Evolutionary conservation across 805 yeast species (phyloP).

Genomic region (Candida chauliodis): DNA sequence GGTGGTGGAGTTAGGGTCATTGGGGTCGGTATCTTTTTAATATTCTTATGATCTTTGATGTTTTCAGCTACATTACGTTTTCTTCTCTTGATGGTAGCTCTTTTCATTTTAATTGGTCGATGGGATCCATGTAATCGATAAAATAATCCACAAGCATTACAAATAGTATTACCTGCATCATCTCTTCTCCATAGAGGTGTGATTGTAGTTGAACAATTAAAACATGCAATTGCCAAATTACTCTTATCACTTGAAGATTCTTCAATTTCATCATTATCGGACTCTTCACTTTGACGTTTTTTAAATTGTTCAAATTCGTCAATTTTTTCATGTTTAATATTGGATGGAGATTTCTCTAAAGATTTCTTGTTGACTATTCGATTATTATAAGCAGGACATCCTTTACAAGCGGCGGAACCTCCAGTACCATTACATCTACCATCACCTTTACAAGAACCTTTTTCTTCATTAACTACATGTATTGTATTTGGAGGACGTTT

Average conservation of each 20-base stretch:
- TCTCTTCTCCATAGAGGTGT: conserved; percentile 88
- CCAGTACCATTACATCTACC: conserved; percentile 89
- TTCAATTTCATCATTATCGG: neutral
- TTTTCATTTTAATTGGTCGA: conserved; percentile 73
- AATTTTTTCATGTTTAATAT: neutral
- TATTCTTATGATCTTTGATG: neutral
- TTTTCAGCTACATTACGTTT: conserved; percentile 38
- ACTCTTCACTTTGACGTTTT: neutral
- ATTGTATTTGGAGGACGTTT: conserved; percentile 55
- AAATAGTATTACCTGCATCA: conserved; percentile 75
- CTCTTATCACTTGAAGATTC: conserved; percentile 8
- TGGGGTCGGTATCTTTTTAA: neutral
- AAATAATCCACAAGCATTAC: conserved; percentile 86
- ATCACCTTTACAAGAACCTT: conserved; percentile 68
- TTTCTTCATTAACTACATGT: conserved; percentile 34
- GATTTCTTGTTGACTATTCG: conserved; percentile 39
- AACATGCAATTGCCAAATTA: conserved; percentile 68
- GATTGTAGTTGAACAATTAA: conserved; percentile 78
- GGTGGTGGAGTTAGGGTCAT: neutral
- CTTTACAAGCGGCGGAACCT: conserved; percentile 73
- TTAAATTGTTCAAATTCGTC: neutral
- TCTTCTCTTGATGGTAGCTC: conserved; percentile 70
- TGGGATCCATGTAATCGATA: conserved; percentile 71
- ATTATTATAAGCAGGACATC: conserved; percentile 82
- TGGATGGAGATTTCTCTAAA: conserved; percentile 8